These are phyloP conservation scores for Arxiozyma heterogenica DNA, from an alignment of 1,139 yeast genomes.

Conservation along the genomic window DNA sequence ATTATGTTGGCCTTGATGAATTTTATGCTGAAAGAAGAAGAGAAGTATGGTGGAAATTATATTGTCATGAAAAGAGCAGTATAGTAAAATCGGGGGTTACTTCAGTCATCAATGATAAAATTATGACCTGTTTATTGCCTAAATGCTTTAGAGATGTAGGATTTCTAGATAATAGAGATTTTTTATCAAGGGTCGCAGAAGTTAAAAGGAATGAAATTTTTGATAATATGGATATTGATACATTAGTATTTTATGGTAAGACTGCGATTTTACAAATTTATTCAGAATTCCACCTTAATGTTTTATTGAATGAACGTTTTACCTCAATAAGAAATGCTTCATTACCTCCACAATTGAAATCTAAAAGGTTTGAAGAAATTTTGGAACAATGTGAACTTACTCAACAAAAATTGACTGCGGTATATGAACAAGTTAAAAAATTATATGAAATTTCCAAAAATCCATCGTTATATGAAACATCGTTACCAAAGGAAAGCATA, in stretches of 20 bases:
- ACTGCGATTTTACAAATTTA: constrained; percentile 14
- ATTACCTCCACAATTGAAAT: constrained; percentile 16
- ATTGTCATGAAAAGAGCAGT: constrained; percentile 16
- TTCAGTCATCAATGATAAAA: constrained; percentile 20
- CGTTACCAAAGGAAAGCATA: constrained; percentile 8
- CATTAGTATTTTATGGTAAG: constrained; percentile 16
- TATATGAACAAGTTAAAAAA: constrained; percentile 16
- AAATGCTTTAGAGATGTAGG: constrained; percentile 20
- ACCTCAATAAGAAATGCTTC: constrained; percentile 24
- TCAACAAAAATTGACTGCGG: constrained; percentile 13
- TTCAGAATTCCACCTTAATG: constrained; percentile 16
- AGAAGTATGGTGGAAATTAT: constrained; percentile 26
- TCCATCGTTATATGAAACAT: not conserved
- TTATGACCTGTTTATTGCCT: constrained; percentile 23
- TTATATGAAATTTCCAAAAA: constrained; percentile 15
- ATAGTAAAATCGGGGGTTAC: constrained; percentile 15
- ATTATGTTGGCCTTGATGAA: constrained; percentile 29
- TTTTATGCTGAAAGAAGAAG: constrained; percentile 26
- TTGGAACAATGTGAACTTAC: constrained; percentile 11
- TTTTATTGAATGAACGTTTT: constrained; percentile 21
- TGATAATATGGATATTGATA: constrained; percentile 12
- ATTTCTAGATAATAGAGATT: constrained; percentile 19
- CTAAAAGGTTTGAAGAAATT: constrained; percentile 14
- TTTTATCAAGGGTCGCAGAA: constrained; percentile 14
- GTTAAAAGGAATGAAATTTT: constrained; percentile 8